phyloP scores from a whole-genome alignment of 768 basidiomycete genomes.

The Leccinum imitatum region DNA sequence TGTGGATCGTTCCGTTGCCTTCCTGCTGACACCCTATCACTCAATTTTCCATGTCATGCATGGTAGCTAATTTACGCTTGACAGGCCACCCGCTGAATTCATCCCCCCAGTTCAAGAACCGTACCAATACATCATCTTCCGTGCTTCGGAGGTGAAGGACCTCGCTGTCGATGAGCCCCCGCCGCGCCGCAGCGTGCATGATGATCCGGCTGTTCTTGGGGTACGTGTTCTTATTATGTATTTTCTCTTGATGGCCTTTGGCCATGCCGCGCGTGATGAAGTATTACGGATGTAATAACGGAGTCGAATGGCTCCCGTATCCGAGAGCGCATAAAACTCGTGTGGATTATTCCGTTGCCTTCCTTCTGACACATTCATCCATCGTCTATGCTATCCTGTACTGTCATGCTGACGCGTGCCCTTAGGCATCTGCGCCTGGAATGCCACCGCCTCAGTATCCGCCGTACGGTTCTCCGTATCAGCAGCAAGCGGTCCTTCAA shows the following conservation, averaged over 20 bases:
- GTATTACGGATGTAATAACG: slow-evolving; percentile 44
- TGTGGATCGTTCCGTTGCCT: slow-evolving; percentile 69
- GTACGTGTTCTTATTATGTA: slow-evolving; percentile 45
- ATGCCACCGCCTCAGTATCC: slow-evolving; percentile 31
- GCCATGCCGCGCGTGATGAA: slow-evolving; percentile 37
- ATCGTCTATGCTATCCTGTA: background rate
- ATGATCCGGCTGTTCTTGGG: slow-evolving; percentile 83
- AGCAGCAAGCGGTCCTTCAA: slow-evolving; percentile 32
- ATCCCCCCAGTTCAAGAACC: slow-evolving; percentile 83
- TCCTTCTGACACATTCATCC: slow-evolving; percentile 47
- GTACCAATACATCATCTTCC: slow-evolving; percentile 89
- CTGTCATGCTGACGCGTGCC: slow-evolving; percentile 13
- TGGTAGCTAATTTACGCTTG: slow-evolving; percentile 26
- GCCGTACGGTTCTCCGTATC: slow-evolving; percentile 33
- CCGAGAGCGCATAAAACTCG: slow-evolving; percentile 45
- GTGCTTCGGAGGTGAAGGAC: slow-evolving; percentile 87
- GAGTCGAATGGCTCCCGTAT: slow-evolving; percentile 34
- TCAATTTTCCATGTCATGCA: background rate
- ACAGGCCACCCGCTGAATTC: slow-evolving; percentile 70
- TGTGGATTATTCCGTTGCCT: slow-evolving; percentile 63
- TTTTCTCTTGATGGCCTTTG: background rate
- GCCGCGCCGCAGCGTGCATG: slow-evolving; percentile 63
- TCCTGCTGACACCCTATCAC: slow-evolving; percentile 48
- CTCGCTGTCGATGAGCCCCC: slow-evolving; percentile 75
- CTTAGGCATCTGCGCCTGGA: slow-evolving; percentile 51